A percentile compares a stretch with the other conserved stretches of the same genome.
phyloP scores from a whole-genome alignment of 2,329 filamentous ascomycete species.

The Exutisphaerella laricina region DNA sequence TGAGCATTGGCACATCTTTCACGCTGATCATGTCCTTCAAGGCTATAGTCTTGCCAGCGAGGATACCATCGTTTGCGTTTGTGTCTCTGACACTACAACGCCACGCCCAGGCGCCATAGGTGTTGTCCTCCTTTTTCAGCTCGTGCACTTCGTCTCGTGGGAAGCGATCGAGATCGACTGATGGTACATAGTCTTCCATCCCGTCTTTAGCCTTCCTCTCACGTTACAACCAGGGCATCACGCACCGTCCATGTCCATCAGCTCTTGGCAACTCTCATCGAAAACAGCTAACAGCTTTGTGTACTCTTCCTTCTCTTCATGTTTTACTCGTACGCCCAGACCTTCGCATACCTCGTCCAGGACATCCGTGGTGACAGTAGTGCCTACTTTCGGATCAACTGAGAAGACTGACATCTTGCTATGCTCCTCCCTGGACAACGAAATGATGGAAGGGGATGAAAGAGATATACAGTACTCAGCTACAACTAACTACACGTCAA shows the following conservation, averaged over 20 bases:
- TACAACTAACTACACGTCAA: too few relatives aligned
- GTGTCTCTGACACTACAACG: conserved; percentile 35
- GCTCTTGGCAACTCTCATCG: conserved; percentile 35
- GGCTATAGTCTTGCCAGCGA: conserved; percentile 38
- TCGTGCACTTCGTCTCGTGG: conserved; percentile 35
- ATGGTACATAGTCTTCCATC: conserved; percentile 30
- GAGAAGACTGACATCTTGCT: conserved; percentile 39
- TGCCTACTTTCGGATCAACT: conserved; percentile 30
- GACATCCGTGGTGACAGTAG: conserved; percentile 32
- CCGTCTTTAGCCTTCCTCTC: background rate
- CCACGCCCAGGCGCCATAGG: conserved; percentile 43
- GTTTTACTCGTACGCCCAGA: conserved; percentile 32
- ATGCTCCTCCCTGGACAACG: too few relatives aligned
- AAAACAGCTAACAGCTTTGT: conserved; percentile 36
- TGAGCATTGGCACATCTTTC: conserved; percentile 40
- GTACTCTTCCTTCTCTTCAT: conserved; percentile 37
- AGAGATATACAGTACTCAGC: too few relatives aligned
- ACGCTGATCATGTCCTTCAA: conserved; percentile 48
- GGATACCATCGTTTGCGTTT: conserved; percentile 23
- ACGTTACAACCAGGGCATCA: background rate
- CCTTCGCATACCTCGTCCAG: conserved; percentile 32
- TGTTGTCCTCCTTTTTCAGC: conserved; percentile 33
- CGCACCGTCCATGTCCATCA: conserved; percentile 34
- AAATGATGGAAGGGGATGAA: too few relatives aligned
- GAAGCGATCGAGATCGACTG: conserved; percentile 33